These are phyloP conservation scores for Rubia balearica DNA, from an alignment of 305 asterid species.

Conservation along the genomic window DNA sequence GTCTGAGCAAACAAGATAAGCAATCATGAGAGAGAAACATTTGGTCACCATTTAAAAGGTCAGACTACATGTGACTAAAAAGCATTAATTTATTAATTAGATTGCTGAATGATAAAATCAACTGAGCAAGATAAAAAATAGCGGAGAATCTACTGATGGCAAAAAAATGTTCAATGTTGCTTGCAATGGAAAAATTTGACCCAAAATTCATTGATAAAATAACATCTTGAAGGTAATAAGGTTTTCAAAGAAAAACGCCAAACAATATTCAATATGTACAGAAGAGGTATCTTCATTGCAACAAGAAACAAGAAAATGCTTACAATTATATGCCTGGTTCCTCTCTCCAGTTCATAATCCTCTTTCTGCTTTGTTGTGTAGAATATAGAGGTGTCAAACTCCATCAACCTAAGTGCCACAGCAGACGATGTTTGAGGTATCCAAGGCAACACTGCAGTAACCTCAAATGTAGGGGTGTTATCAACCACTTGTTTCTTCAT, in stretches of 20 bases:
- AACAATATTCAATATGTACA: background rate
- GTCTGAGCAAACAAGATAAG: conserved; percentile 30
- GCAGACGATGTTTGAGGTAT: conserved; percentile 68
- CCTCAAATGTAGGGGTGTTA: conserved; percentile 23
- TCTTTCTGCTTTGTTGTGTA: conserved; percentile 42
- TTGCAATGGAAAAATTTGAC: background rate
- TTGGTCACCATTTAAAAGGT: background rate
- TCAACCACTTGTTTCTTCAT: conserved; percentile 22
- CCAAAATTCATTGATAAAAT: background rate
- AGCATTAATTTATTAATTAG: background rate
- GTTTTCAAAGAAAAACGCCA: background rate
- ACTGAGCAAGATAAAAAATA: background rate
- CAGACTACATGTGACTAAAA: background rate
- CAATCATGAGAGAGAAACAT: conserved; percentile 2
- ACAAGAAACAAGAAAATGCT: conserved; percentile 18
- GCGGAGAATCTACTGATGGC: background rate
- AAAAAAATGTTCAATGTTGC: background rate
- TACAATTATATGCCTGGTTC: conserved; percentile 35
- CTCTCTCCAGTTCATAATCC: conserved; percentile 31
- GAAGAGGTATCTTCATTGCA: background rate
- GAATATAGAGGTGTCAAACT: conserved; percentile 55
- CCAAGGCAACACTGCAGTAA: conserved; percentile 59
- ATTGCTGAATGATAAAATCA: background rate
- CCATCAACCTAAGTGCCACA: conserved; percentile 71
- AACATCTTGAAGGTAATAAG: background rate